Evolutionary conservation across 768 basidiomycete species (phyloP).

Genomic region (Serendipita sp.): DNA sequence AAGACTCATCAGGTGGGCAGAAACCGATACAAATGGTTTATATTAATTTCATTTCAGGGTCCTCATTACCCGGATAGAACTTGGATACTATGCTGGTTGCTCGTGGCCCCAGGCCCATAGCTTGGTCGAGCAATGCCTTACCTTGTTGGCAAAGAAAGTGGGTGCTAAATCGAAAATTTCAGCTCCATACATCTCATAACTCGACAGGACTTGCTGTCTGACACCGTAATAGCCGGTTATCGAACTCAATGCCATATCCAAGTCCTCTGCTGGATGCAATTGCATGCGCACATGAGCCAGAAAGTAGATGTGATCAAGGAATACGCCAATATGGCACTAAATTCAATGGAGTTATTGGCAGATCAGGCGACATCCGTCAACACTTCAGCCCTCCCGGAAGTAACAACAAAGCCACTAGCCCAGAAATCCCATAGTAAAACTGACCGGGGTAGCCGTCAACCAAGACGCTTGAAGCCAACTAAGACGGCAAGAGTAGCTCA

Average conservation of each 20-base stretch:
- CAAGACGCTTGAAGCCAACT: too few species aligned
- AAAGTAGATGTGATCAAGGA: constrained; percentile 22
- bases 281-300: constrained; percentile 12
- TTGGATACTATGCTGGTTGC: not conserved
- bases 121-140: too few species aligned
- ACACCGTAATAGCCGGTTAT: not conserved
- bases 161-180: too few species aligned
- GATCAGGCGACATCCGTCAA: too few species aligned
- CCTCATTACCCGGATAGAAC: not conserved
- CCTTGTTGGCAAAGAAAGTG: too few species aligned
- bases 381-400: too few species aligned
- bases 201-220: not conserved
- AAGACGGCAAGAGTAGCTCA: too few species aligned
- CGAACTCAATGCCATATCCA: not conserved
- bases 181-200: not conserved
- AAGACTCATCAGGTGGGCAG: not conserved
- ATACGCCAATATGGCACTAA: constrained; percentile 25
- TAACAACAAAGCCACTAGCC: too few species aligned
- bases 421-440: too few species aligned
- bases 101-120: not conserved
- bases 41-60: not conserved
- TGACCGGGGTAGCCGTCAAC: too few species aligned
- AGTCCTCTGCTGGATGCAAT: not conserved
- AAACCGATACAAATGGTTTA: not conserved
- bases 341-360: constrained; percentile 27